phyloP scores from a whole-genome alignment of 176 grass and related monocot species.

The Rhipidocladum racemiflorum region DNA sequence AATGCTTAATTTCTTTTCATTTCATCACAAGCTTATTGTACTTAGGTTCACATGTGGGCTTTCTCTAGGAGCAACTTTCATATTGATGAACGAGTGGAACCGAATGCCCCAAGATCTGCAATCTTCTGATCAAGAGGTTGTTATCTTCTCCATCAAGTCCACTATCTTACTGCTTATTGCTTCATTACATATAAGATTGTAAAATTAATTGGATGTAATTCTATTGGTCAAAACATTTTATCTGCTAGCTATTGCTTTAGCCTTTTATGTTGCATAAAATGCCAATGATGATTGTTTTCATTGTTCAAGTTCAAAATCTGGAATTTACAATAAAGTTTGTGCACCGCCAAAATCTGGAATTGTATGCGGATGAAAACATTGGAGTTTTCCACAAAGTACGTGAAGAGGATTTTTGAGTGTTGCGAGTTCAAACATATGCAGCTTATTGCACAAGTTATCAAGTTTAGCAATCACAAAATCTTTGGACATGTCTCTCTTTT shows the following conservation, averaged over 20 bases:
- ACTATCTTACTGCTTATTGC: conserved; percentile 5
- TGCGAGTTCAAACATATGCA: too few relatives aligned
- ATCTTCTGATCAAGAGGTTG: conserved; percentile 81
- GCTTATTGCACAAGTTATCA: too few relatives aligned
- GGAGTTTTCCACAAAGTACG: too few relatives aligned
- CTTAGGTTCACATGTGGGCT: conserved; percentile 93
- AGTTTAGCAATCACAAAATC: too few relatives aligned
- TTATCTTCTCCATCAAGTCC: conserved; percentile 13
- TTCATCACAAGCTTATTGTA: conserved; percentile 17
- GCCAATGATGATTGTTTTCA: not conserved
- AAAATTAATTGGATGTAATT: not conserved
- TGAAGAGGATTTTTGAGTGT: too few relatives aligned
- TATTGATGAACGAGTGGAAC: conserved; percentile 90
- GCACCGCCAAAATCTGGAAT: too few relatives aligned
- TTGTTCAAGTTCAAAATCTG: not conserved
- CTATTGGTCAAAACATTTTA: not conserved
- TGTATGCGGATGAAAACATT: too few relatives aligned
- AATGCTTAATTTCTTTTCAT: conserved; percentile 1
- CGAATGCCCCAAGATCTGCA: conserved; percentile 53
- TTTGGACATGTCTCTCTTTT: too few relatives aligned
- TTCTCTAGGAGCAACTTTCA: conserved; percentile 79
- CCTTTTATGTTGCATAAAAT: not conserved
- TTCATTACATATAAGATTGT: not conserved
- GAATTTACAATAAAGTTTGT: too few relatives aligned
- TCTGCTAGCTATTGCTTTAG: not conserved